Base-by-base conservation (phyloP, 139 green algal genomes). In the Ostreobium quekettii region DNA sequence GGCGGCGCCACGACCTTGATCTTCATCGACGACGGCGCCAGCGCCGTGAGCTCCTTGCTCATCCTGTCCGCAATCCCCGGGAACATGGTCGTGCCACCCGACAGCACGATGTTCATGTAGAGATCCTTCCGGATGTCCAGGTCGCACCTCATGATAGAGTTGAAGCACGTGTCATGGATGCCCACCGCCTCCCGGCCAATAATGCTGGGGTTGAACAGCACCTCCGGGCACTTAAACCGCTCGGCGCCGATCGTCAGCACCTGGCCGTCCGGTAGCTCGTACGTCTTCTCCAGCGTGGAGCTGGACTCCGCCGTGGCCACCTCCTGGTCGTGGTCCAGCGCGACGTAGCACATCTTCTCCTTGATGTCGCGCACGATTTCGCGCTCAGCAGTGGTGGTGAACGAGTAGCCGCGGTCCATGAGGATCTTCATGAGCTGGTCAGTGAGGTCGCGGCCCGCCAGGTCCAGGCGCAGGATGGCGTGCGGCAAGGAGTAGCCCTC, bases 301-400 rank as follows among this genome's bases (percentile, higher is more conserved):
- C 74, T 88, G 64, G 75, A 80, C 30, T 79, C 65, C 19, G 80
- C 71, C 32, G 84, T 96, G 29, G 80, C 78, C 78, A 97, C 85
- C 81, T 99, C 93, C 66, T 88, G 74, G 77, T 98, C 93, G 74
- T 91, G 98, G 82, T 99, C 93, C n/a, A 93, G 61, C n/a, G 94
- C 94, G 22, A 98, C 93, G 74, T 98, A 99, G 28, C 82, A 82
- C 36, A 98, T 85, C 91, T 98, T 97, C 85, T 98, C 93, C 90
- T 99, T 99, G 75, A 99, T 97, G 84, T 99, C 93, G 11, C 93
- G 85, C 60, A 98, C 93, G 63, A 98, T 99, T 83, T 99, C 93
- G 56, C 90, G 83, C 85, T 98, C 93, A 37, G 93, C 93, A 37
- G 92, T 91, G 56, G 92, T 98, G 63, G 89, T 97, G 86, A 99